Conservation (phyloP, 1,284 basidiomycete species). For the Ceratobasidium sp. region DNA sequence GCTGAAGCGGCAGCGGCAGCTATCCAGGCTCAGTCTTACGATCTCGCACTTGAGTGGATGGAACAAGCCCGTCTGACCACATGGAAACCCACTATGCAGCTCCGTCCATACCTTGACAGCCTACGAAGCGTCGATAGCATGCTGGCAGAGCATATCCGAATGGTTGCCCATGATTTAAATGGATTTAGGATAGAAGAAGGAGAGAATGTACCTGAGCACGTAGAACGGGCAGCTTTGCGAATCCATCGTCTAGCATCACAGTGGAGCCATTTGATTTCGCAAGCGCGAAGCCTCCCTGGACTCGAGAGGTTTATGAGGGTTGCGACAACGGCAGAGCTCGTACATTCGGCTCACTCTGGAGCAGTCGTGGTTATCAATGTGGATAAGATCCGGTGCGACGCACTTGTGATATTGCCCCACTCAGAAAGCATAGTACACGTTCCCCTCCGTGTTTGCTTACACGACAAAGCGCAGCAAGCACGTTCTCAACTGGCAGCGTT, state of each 20-base stretch:
- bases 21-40: background rate
- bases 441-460: background rate
- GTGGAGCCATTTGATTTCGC: too few species aligned
- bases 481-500: background rate
- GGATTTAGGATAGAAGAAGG: too few species aligned
- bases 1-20: background rate
- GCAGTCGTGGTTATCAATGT: too few species aligned
- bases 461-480: background rate
- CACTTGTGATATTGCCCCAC: too few species aligned
- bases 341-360: too few species aligned
- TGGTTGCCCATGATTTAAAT: background rate
- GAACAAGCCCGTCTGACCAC: conserved; percentile 48
- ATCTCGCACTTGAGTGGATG: conserved; percentile 49
- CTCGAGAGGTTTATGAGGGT: too few species aligned
- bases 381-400: too few species aligned
- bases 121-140: background rate
- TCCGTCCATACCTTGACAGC: background rate
- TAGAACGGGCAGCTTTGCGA: too few species aligned
- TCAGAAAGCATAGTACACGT: background rate
- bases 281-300: too few species aligned
- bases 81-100: background rate
- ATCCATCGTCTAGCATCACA: too few species aligned
- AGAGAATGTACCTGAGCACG: too few species aligned
- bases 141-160: background rate
- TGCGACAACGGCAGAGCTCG: too few species aligned